phyloP scores from a whole-genome alignment of 1,284 basidiomycete genomes.

The Pulveroboletus sp. region DNA sequence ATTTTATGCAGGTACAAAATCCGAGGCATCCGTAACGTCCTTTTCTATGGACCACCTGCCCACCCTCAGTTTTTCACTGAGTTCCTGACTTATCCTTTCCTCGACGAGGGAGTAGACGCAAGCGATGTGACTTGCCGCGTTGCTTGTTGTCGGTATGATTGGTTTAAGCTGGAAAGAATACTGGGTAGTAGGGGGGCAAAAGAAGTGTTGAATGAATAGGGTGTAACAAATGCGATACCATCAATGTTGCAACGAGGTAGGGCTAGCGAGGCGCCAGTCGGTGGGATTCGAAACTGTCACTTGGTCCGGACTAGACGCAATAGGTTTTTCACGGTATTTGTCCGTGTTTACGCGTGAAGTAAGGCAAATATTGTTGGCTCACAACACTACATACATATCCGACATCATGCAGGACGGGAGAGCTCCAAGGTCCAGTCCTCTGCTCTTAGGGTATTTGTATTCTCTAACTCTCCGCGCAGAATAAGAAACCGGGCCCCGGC shows the following conservation, averaged over 20 bases:
- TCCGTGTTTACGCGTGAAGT: slow-evolving; percentile 19
- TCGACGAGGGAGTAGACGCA: slow-evolving; percentile 77
- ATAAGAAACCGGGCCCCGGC: slow-evolving; percentile 96
- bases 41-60: slow-evolving; percentile 92
- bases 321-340: no score
- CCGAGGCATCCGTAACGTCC: slow-evolving; percentile 86
- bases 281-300: neutral
- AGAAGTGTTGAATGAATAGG: slow-evolving; percentile 17
- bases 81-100: slow-evolving; percentile 83
- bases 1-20: slow-evolving; percentile 72
- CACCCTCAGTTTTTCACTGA: slow-evolving; percentile 93
- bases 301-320: no score
- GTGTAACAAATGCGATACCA: neutral
- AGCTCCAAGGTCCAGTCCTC: slow-evolving; percentile 46
- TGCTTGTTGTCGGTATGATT: slow-evolving; percentile 87
- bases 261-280: no score
- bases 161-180: slow-evolving; percentile 83
- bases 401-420: slow-evolving; percentile 56
- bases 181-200: slow-evolving; percentile 31
- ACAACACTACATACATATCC: no score
- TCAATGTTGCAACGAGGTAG: neutral
- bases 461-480: slow-evolving; percentile 39
- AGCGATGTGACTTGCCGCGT: slow-evolving; percentile 78
- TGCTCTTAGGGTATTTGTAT: neutral
- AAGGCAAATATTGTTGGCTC: no score